phyloP scores from a whole-genome alignment of 371 early-diverging fungal species.

The Choanephora cucurbitarum region DNA sequence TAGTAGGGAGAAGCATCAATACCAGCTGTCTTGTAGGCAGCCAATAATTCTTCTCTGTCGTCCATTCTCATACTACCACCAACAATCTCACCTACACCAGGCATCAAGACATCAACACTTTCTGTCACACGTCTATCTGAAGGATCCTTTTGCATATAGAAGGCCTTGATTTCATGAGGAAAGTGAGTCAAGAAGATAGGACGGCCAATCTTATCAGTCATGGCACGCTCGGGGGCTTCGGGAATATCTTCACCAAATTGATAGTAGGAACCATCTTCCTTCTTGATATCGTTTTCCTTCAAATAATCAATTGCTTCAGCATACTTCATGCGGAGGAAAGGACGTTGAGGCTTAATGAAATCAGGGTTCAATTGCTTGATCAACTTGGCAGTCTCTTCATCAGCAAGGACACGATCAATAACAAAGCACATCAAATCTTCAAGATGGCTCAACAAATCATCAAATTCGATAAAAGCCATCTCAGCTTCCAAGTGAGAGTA shows the following conservation, averaged over 20 bases:
- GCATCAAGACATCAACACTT: constrained; percentile 98
- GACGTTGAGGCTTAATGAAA: constrained; percentile 83
- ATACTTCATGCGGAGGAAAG: constrained; percentile 98
- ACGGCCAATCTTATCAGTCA: constrained; percentile 96
- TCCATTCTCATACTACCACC: constrained; percentile 99
- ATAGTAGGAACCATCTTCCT: constrained; percentile 90
- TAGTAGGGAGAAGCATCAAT: constrained; percentile 98
- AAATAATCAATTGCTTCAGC: constrained; percentile 97
- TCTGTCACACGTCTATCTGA: constrained; percentile 91
- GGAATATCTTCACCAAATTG: constrained; percentile 99
- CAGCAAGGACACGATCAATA: constrained; percentile 80
- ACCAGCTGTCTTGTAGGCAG: constrained; percentile 96
- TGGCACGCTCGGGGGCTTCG: constrained; percentile 97
- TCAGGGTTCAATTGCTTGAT: constrained; percentile 92
- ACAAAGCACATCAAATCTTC: constrained; percentile 93
- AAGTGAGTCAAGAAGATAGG: constrained; percentile 98
- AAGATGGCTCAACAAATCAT: constrained; percentile 87
- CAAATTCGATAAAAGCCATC: constrained; percentile 93
- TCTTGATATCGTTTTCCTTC: constrained; percentile 87
- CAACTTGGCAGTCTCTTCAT: constrained; percentile 76
- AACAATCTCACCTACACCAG: constrained; percentile 99
- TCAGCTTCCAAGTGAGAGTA: constrained; percentile 99
- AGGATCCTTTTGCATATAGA: constrained; percentile 97
- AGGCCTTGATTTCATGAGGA: constrained; percentile 99
- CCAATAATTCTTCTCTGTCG: constrained; percentile 87